A percentile compares a stretch with the other conserved stretches of the same genome.
These are phyloP conservation scores for Leccinum incarnatum DNA, from an alignment of 768 basidiomycete species.

Conservation along the genomic window DNA sequence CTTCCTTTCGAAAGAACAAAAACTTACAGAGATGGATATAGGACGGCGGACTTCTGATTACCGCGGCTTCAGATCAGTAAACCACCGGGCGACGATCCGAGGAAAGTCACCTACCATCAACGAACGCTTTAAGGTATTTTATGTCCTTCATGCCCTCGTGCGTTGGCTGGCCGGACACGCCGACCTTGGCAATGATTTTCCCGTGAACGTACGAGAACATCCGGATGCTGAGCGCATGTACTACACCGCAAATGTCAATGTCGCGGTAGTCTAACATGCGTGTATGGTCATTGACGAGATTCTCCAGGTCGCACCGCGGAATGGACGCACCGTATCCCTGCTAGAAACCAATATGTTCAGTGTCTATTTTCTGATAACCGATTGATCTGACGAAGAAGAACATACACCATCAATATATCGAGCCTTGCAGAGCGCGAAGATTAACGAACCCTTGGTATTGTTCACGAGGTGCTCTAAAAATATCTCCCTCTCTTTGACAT, in stretches of 20 bases:
- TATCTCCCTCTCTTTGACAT: constrained; percentile 40
- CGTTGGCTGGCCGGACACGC: constrained; percentile 45
- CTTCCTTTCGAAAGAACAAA: background rate
- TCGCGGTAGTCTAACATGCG: constrained; percentile 28
- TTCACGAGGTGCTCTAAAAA: constrained; percentile 54
- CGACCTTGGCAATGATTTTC: constrained; percentile 55
- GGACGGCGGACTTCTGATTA: constrained; percentile 30
- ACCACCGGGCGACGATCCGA: background rate
- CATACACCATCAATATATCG: background rate
- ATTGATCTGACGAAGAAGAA: constrained; percentile 15
- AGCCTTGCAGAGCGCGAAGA: background rate
- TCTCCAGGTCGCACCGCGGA: background rate
- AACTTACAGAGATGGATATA: constrained; percentile 32
- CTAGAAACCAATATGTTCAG: constrained; percentile 32
- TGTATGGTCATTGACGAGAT: background rate
- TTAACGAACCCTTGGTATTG: constrained; percentile 46
- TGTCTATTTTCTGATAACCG: constrained; percentile 24
- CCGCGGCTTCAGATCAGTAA: constrained; percentile 1
- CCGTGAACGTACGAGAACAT: constrained; percentile 45
- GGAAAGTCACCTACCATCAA: constrained; percentile 48
- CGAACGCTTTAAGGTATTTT: constrained; percentile 62
- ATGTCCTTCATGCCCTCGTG: constrained; percentile 58
- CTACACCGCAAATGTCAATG: constrained; percentile 32
- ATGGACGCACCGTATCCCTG: constrained; percentile 42
- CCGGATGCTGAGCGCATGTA: constrained; percentile 50